Base-by-base conservation (phyloP, 805 yeast species). In the Sungouiozyma intestinalis region DNA sequence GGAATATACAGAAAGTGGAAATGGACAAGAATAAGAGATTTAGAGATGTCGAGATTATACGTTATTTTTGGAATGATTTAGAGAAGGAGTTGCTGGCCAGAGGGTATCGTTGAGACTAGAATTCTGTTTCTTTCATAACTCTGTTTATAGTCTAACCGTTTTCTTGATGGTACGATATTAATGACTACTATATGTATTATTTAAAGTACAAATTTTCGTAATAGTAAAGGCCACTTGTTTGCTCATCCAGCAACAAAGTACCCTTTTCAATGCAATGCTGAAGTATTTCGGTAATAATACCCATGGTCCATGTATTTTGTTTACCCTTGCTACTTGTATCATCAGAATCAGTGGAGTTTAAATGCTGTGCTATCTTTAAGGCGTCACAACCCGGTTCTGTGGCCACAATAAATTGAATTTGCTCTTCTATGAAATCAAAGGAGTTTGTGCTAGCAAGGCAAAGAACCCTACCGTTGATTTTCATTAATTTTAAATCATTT, bases 21-120 rank as follows among this genome's bases (percentile, higher is more conserved):
- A 68, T 92, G 16, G 97, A 92, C 56, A 78, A 92, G 52, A 78
- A 74, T 37, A 84, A 77, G 57, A 69, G 97, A 49, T 90, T 88
- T 67, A 77, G 82, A 55, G 98, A 92, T 61, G 76, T 85, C 45
- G 94, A 90, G 70, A 81, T 85, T 15, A 82, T 81, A 24, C 87
- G 84, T 57, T 74, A 73, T 41, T 76, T 92, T 52, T 90, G 98
- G 98, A 81, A 77, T 38, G 74, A 74, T 33, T 63, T 90, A 39
- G 97, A 92, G 52, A 78, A 72, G 56, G 75, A 79, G 49, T 73
- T 92, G 72, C 59, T 77, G 5, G 65, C 76, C 15, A 74, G 76
- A 55, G 95, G 96, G 2, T 77, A 72, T 64, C 58, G 46, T 40
- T 56, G 45, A 46, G 8, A n/a, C 19, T 19, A 33, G 14, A 32